A percentile compares a stretch with the other conserved stretches of the same genome.
phyloP scores from a whole-genome alignment of 176 grass and related monocot genomes.

The Microstegium vimineum region DNA sequence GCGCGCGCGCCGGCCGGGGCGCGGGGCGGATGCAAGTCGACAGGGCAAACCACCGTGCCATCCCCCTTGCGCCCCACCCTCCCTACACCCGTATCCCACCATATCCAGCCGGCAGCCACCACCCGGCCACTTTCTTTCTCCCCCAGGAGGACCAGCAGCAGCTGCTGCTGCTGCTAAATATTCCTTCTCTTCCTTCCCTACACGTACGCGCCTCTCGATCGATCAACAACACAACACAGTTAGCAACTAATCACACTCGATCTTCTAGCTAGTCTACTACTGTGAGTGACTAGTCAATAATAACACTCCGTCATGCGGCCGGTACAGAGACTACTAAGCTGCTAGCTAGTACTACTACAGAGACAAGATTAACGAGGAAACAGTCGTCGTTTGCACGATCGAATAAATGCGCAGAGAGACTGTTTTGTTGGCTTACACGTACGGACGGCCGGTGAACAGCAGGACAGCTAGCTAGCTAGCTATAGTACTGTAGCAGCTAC shows the following conservation, averaged over 20 bases:
- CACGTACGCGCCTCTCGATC: not conserved
- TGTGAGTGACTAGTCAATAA: not conserved
- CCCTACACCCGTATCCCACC: constrained; percentile 61
- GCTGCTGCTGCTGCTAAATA: constrained; percentile 10
- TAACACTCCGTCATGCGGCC: not conserved
- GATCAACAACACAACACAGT: too few species aligned
- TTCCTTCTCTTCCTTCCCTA: not conserved
- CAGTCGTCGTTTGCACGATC: not conserved
- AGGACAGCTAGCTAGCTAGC: not conserved
- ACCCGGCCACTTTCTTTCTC: not conserved
- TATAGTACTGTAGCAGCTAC: not conserved
- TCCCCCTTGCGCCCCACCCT: constrained; percentile 44
- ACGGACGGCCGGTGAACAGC: not conserved
- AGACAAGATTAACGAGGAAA: not conserved
- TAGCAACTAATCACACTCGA: not conserved
- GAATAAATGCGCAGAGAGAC: not conserved
- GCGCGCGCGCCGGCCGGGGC: not conserved
- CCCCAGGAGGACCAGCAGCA: constrained; percentile 13
- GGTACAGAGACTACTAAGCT: not conserved
- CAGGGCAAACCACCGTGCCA: constrained; percentile 45
- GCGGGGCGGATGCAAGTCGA: not conserved
- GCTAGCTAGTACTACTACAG: not conserved
- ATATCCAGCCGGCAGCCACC: constrained; percentile 50
- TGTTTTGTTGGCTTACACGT: not conserved
- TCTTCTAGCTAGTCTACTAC: not conserved